Evolutionary conservation across 1,284 basidiomycete species (phyloP).

Genomic region (Sporisorium exsertum): DNA sequence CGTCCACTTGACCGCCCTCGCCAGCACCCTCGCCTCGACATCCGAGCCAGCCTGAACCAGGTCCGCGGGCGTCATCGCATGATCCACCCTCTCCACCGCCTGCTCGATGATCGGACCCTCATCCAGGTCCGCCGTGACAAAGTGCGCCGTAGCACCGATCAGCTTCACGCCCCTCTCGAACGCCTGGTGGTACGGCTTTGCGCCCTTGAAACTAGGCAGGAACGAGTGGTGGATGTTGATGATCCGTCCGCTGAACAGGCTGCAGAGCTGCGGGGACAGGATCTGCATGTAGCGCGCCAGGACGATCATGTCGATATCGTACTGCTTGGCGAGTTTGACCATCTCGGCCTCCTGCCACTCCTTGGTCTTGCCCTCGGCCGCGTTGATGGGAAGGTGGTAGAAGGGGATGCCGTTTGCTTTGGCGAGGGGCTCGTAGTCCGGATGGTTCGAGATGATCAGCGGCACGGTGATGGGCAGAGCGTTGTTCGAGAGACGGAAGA

Average conservation of each 20-base stretch:
- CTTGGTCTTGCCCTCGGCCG: constrained; percentile 63
- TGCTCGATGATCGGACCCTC: constrained; percentile 69
- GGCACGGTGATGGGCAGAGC: constrained; percentile 61
- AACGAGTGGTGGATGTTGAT: constrained; percentile 69
- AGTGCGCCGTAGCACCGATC: constrained; percentile 67
- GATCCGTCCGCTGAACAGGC: constrained; percentile 55
- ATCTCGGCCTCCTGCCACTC: constrained; percentile 66
- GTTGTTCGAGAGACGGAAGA: constrained; percentile 61
- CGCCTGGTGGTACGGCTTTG: constrained; percentile 68
- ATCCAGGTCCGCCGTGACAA: constrained; percentile 65
- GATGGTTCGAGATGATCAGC: constrained; percentile 66
- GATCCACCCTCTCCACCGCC: constrained; percentile 62
- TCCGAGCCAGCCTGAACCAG: constrained; percentile 60
- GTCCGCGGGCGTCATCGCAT: constrained; percentile 58
- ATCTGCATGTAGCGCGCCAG: constrained; percentile 68
- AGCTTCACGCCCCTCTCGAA: constrained; percentile 65
- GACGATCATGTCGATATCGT: constrained; percentile 67
- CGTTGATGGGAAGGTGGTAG: constrained; percentile 65
- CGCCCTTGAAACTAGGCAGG: constrained; percentile 66
- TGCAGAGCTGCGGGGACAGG: constrained; percentile 59
- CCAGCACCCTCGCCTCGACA: constrained; percentile 64
- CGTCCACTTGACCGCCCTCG: constrained; percentile 64
- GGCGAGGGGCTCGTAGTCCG: constrained; percentile 62
- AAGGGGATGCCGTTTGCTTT: constrained; percentile 66
- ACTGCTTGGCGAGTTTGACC: constrained; percentile 59